These are phyloP conservation scores for Symbiodinium pilosum DNA, from an alignment of 73 alveolate species.

Conservation along the genomic window DNA sequence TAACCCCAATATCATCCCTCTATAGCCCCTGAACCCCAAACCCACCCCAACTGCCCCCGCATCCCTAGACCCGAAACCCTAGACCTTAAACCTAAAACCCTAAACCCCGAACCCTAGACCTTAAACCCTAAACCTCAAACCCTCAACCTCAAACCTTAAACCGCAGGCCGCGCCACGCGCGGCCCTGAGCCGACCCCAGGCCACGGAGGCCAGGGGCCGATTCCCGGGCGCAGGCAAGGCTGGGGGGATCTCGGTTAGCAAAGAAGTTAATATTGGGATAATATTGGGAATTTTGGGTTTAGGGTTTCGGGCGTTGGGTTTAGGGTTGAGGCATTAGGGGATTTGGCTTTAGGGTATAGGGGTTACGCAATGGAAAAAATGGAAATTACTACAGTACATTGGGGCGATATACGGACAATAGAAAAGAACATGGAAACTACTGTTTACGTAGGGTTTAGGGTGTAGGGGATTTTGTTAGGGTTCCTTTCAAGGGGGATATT, in stretches of 20 bases:
- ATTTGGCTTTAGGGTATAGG: background rate
- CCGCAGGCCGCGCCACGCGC: background rate
- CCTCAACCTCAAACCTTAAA: background rate
- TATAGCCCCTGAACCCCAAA: background rate
- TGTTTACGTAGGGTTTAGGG: too few relatives aligned
- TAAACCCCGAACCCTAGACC: background rate
- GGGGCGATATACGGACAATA: too few relatives aligned
- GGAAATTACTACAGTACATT: too few relatives aligned
- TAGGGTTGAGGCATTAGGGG: background rate
- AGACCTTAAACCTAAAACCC: background rate
- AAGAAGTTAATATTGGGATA: too few relatives aligned
- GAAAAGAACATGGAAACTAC: too few relatives aligned
- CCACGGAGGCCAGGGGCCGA: conserved; percentile 7
- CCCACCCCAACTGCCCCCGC: too few relatives aligned
- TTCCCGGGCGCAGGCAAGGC: background rate
- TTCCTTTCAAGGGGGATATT: too few relatives aligned
- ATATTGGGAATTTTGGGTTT: too few relatives aligned
- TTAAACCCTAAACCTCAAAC: background rate
- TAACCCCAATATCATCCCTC: background rate
- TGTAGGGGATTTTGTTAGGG: too few relatives aligned
- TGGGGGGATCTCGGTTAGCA: background rate
- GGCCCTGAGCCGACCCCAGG: background rate
- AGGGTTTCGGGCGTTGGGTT: background rate
- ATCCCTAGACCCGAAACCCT: background rate
- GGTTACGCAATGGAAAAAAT: too few relatives aligned